phyloP scores from a whole-genome alignment of 805 yeast genomes.

The Vanderwaltozyma verrucispora region DNA sequence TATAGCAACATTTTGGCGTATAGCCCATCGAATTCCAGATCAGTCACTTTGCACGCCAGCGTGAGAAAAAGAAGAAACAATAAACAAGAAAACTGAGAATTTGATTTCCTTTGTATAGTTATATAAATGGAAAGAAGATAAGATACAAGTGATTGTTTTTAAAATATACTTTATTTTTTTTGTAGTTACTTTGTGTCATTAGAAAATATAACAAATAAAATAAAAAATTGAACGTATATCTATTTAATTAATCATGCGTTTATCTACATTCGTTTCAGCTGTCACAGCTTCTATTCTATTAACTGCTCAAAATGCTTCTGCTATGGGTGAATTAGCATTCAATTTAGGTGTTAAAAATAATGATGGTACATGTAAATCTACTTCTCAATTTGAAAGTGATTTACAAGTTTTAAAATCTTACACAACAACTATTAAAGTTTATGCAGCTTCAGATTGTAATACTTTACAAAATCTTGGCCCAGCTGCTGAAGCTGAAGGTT shows the following conservation, averaged over 20 bases:
- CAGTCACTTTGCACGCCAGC: too few relatives aligned
- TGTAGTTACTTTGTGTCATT: too few relatives aligned
- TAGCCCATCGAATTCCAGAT: too few relatives aligned
- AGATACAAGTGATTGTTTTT: too few relatives aligned
- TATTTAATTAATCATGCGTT: background rate
- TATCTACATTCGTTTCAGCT: constrained; percentile 4
- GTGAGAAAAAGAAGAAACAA: too few relatives aligned
- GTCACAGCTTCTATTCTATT: constrained; percentile 33
- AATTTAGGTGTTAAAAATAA: constrained; percentile 77
- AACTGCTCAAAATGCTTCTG: constrained; percentile 40
- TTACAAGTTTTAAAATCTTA: constrained; percentile 47
- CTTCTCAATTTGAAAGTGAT: constrained; percentile 61
- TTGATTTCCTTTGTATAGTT: too few relatives aligned
- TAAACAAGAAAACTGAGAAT: too few relatives aligned
- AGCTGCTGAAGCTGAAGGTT: constrained; percentile 69
- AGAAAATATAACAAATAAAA: too few relatives aligned
- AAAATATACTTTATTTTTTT: too few relatives aligned
- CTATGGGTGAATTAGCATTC: constrained; percentile 68
- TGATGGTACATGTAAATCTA: constrained; percentile 64
- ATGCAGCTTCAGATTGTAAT: constrained; percentile 91
- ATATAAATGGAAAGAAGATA: too few relatives aligned
- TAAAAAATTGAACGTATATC: too few relatives aligned
- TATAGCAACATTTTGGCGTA: too few relatives aligned
- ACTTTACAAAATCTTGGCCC: constrained; percentile 79
- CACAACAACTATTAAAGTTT: constrained; percentile 65